Conservation (phyloP, 768 basidiomycete genomes). For the Hortiboletus flavorubellus region DNA sequence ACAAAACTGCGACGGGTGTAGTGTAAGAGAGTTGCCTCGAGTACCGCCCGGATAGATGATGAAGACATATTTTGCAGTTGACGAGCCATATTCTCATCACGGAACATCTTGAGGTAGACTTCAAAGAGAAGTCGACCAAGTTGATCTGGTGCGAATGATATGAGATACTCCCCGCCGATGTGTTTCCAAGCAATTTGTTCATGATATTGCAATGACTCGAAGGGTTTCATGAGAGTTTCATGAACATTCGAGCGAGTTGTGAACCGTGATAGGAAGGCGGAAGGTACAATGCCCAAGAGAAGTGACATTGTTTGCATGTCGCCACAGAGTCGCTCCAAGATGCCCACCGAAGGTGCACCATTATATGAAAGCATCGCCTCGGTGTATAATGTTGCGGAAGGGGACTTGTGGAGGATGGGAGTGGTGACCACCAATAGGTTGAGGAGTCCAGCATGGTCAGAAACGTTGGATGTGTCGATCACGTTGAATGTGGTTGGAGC, state of each 20-base stretch:
- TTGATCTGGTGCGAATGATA: conserved; percentile 24
- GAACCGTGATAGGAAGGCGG: conserved; percentile 25
- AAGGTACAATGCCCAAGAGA: conserved; percentile 27
- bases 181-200: conserved; percentile 28
- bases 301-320: conserved; percentile 28
- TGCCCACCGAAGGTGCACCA: conserved; percentile 5
- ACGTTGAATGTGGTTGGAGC: conserved; percentile 33
- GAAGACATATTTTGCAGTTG: conserved; percentile 5
- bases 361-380: conserved; percentile 22
- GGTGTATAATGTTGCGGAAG: conserved; percentile 28
- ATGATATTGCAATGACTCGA: conserved; percentile 11
- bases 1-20: conserved; percentile 51
- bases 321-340: conserved; percentile 26
- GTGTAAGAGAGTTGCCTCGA: conserved; percentile 30
- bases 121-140: conserved; percentile 24
- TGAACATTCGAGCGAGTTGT: conserved; percentile 29
- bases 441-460: conserved; percentile 30
- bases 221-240: conserved; percentile 14
- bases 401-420: conserved; percentile 24
- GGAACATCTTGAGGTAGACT: conserved; percentile 31
- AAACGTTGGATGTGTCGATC: conserved; percentile 33
- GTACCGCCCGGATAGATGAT: not conserved
- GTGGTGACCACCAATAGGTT: conserved; percentile 22
- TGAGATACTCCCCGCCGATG: conserved; percentile 1
- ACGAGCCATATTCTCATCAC: conserved; percentile 23